Conservation (phyloP, 2,329 filamentous ascomycete species). For the Tolypocladium cylindrosporum region DNA sequence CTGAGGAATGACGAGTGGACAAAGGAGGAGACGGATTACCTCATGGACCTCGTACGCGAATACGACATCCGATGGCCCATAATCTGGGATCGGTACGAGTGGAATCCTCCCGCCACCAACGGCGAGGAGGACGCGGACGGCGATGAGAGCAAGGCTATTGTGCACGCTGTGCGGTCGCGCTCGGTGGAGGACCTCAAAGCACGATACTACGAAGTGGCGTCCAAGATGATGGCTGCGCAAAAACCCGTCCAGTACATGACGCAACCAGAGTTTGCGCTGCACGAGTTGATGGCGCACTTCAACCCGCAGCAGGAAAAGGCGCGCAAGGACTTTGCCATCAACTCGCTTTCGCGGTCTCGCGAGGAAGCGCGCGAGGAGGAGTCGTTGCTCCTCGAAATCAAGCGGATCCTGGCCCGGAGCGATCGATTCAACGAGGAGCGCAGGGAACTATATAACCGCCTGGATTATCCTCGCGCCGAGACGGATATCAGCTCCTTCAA, state of each 20-base stretch:
- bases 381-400: constrained; percentile 77
- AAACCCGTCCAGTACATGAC: constrained; percentile 84
- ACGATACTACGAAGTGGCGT: constrained; percentile 80
- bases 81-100: constrained; percentile 90
- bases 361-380: constrained; percentile 92
- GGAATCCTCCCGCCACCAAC: constrained; percentile 35
- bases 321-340: constrained; percentile 77
- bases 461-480: constrained; percentile 68
- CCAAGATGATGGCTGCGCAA: constrained; percentile 69
- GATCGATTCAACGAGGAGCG: constrained; percentile 82
- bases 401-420: constrained; percentile 80
- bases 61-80: constrained; percentile 86
- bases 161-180: constrained; percentile 44
- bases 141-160: constrained; percentile 41
- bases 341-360: constrained; percentile 66
- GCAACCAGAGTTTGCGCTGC: constrained; percentile 67
- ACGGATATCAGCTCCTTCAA: constrained; percentile 70
- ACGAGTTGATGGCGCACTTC: constrained; percentile 81
- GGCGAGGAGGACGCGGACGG: constrained; percentile 34
- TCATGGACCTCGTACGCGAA: constrained; percentile 64
- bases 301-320: constrained; percentile 68
- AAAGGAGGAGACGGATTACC: constrained; percentile 86
- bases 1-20: constrained; percentile 73
- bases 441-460: constrained; percentile 72
- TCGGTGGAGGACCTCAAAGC: constrained; percentile 86